Evolutionary conservation across 2,329 filamentous ascomycete species (phyloP).

Genomic region (Aspergillus bombycis): DNA sequence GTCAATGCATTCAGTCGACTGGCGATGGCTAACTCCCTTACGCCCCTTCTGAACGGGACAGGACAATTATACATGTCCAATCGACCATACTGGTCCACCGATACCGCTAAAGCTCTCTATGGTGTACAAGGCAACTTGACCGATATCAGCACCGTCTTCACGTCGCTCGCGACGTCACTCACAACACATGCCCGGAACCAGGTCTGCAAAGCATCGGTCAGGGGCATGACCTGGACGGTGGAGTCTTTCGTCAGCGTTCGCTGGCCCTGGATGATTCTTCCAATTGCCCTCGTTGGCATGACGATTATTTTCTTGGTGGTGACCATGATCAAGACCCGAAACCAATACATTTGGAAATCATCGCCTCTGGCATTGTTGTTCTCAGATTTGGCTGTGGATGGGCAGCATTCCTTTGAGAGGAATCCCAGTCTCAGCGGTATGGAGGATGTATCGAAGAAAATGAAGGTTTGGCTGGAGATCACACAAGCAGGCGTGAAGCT

Average conservation of each 20-base stretch:
- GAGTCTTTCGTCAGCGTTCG: conserved; percentile 27
- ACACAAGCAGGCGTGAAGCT: conserved; percentile 21
- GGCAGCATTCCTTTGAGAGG: conserved; percentile 9
- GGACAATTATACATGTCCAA: conserved; percentile 24
- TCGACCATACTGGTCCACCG: conserved; percentile 24
- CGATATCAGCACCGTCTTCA: conserved; percentile 22
- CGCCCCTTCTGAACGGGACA: conserved; percentile 20
- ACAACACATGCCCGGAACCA: conserved; percentile 25
- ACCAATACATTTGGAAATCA: conserved; percentile 32
- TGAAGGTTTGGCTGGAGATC: conserved; percentile 28
- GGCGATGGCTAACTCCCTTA: conserved; percentile 24
- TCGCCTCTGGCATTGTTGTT: conserved; percentile 28
- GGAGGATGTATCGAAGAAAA: conserved; percentile 25
- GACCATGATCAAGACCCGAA: conserved; percentile 36
- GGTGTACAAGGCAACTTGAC: conserved; percentile 24
- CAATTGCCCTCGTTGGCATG: conserved; percentile 37
- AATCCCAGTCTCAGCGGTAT: conserved; percentile 26
- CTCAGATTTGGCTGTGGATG: conserved; percentile 24
- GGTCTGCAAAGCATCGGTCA: conserved; percentile 18
- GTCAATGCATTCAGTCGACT: conserved; percentile 24
- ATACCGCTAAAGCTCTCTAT: conserved; percentile 25
- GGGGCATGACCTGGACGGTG: conserved; percentile 23
- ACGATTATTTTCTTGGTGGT: conserved; percentile 54
- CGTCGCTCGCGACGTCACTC: conserved; percentile 21
- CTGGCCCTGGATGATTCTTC: conserved; percentile 29